These are phyloP conservation scores for Umbelopsis sp. DNA, from an alignment of 371 early-diverging fungal genomes.

Conservation along the genomic window DNA sequence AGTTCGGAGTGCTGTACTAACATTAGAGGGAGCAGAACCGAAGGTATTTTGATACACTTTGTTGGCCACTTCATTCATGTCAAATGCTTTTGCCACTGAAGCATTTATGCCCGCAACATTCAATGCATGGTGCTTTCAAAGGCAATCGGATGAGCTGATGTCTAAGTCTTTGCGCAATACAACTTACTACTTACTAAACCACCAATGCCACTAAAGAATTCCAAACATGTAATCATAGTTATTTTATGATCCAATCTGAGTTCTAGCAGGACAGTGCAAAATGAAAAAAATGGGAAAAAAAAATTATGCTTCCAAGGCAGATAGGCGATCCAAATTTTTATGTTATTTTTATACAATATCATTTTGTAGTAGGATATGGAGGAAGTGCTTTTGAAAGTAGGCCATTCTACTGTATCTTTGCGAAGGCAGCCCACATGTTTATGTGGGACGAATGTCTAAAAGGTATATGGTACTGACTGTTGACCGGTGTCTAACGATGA, in stretches of 20 bases:
- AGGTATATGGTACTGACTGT: neutral
- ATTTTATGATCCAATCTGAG: neutral
- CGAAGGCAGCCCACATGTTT: no score
- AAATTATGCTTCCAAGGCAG: neutral
- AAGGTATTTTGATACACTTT: slow-evolving; percentile 70
- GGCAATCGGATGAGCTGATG: neutral
- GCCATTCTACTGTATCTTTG: no score
- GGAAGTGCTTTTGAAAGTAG: no score
- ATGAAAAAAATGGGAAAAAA: neutral
- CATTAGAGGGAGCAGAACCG: slow-evolving; percentile 55
- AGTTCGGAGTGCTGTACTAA: slow-evolving; percentile 22
- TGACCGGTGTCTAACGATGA: neutral
- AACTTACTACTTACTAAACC: slow-evolving; percentile 52
- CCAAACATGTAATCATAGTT: slow-evolving; percentile 53
- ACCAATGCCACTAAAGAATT: slow-evolving; percentile 81
- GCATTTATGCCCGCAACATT: slow-evolving; percentile 54
- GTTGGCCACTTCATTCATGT: slow-evolving; percentile 77
- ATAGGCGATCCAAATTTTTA: no score
- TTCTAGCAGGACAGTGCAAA: neutral
- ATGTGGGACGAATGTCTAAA: no score
- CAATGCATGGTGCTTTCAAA: slow-evolving; percentile 63
- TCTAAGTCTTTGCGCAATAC: neutral
- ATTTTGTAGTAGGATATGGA: no score
- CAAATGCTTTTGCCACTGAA: slow-evolving; percentile 63
- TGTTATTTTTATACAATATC: no score